Conservation (phyloP, 495 filamentous ascomycete genomes). For the Lepidopterella palustris region DNA sequence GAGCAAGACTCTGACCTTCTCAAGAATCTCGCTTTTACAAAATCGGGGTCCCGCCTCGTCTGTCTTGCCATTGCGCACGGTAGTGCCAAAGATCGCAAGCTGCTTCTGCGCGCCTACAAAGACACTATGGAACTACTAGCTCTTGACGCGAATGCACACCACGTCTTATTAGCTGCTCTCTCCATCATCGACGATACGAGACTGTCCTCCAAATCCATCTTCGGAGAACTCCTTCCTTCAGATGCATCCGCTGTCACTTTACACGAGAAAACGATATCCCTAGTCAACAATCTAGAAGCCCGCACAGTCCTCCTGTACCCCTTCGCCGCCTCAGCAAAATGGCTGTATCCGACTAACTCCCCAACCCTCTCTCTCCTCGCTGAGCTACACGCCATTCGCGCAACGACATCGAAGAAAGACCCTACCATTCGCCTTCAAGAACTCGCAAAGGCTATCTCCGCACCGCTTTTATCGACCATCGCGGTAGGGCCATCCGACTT, state of each 20-base stretch:
- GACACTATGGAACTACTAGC: slow-evolving; percentile 78
- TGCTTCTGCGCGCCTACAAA: slow-evolving; percentile 77
- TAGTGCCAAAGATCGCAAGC: slow-evolving; percentile 85
- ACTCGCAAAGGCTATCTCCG: slow-evolving; percentile 60
- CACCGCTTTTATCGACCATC: slow-evolving; percentile 64
- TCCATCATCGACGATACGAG: slow-evolving; percentile 93
- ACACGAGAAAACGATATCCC: slow-evolving; percentile 54
- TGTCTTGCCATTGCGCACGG: slow-evolving; percentile 75
- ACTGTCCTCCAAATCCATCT: slow-evolving; percentile 73
- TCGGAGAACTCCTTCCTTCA: slow-evolving; percentile 61
- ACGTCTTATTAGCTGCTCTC: slow-evolving; percentile 73
- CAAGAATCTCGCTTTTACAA: slow-evolving; percentile 94
- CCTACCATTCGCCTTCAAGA: slow-evolving; percentile 66
- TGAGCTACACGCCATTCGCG: slow-evolving; percentile 50
- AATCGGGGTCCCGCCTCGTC: slow-evolving; percentile 74
- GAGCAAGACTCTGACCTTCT: slow-evolving; percentile 59
- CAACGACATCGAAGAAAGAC: slow-evolving; percentile 73
- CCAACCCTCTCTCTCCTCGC: slow-evolving; percentile 37
- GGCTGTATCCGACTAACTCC: slow-evolving; percentile 53
- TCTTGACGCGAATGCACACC: slow-evolving; percentile 68
- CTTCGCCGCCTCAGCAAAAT: slow-evolving; percentile 64
- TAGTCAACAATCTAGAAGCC: slow-evolving; percentile 63
- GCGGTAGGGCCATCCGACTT: slow-evolving; percentile 58
- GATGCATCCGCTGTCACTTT: slow-evolving; percentile 43
- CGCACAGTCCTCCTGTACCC: slow-evolving; percentile 78